Evolutionary conservation across 495 filamentous ascomycete genomes (phyloP).

Genomic region (Trichoderma parareesei): DNA sequence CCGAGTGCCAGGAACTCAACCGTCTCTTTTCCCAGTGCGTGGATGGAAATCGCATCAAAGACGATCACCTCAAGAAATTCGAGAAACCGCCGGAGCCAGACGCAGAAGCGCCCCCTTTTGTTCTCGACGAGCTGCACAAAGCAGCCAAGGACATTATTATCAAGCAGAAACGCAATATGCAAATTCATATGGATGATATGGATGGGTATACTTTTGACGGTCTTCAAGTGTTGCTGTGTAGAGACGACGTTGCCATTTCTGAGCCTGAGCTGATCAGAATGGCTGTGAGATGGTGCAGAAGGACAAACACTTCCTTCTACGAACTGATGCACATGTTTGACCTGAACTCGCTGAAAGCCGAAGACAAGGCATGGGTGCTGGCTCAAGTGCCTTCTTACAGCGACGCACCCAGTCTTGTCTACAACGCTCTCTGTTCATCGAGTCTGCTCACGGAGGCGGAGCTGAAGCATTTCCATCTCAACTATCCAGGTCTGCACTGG

Average conservation of each 20-base stretch:
- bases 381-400: slow-evolving; percentile 26
- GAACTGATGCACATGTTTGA: slow-evolving; percentile 36
- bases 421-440: slow-evolving; percentile 38
- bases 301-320: slow-evolving; percentile 23
- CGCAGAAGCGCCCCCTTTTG: slow-evolving; percentile 25
- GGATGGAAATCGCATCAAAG: slow-evolving; percentile 40
- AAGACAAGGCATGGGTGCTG: slow-evolving; percentile 37
- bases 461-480: slow-evolving; percentile 26
- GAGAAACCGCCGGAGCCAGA: slow-evolving; percentile 30
- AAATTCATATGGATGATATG: background rate
- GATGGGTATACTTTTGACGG: slow-evolving; percentile 26
- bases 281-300: slow-evolving; percentile 32
- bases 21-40: slow-evolving; percentile 45
- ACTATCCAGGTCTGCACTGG: slow-evolving; percentile 34
- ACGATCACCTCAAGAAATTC: slow-evolving; percentile 28
- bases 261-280: slow-evolving; percentile 43
- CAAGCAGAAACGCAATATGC: background rate
- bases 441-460: slow-evolving; percentile 26
- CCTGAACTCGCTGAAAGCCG: slow-evolving; percentile 30
- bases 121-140: slow-evolving; percentile 40
- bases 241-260: slow-evolving; percentile 34
- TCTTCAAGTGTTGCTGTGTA: slow-evolving; percentile 33
- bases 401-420: slow-evolving; percentile 23
- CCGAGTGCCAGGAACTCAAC: slow-evolving; percentile 45
- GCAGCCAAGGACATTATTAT: slow-evolving; percentile 18